A percentile compares a stretch with the other conserved stretches of the same genome.
Conservation (phyloP, 768 basidiomycete genomes). For the Mycena venus region DNA sequence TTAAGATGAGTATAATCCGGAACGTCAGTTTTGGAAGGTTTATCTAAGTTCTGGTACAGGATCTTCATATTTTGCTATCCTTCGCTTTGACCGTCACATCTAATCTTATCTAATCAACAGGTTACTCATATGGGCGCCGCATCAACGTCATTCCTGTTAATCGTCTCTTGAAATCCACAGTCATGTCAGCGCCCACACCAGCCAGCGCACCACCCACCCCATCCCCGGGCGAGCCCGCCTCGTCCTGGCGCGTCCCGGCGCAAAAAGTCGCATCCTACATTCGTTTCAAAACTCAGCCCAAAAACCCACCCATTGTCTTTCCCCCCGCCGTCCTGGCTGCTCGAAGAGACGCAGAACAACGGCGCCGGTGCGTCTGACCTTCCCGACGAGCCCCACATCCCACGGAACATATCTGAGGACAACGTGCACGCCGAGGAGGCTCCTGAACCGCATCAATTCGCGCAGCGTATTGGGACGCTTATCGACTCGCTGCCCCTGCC, state of each 20-base stretch:
- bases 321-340: constrained; percentile 64
- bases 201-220: constrained; percentile 15
- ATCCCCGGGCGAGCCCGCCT: background rate
- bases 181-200: constrained; percentile 19
- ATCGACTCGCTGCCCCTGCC: constrained; percentile 36
- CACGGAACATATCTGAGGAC: constrained; percentile 16
- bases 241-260: constrained; percentile 40
- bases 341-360: constrained; percentile 46
- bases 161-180: background rate
- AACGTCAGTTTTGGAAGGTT: too few relatives aligned
- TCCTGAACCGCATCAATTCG: constrained; percentile 28
- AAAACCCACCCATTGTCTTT: constrained; percentile 46
- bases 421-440: constrained; percentile 10
- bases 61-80: too few relatives aligned
- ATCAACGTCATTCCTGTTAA: constrained; percentile 13
- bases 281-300: constrained; percentile 50
- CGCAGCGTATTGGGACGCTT: constrained; percentile 36
- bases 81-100: too few relatives aligned
- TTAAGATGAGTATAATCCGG: too few relatives aligned
- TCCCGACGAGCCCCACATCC: constrained; percentile 16
- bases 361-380: constrained; percentile 35
- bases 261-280: constrained; percentile 51
- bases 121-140: background rate
- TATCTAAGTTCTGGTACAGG: too few relatives aligned
- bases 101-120: constrained; percentile 13